Evolutionary conservation across 2,329 filamentous ascomycete species (phyloP), one percentile per base, ranked within the genome.

Genomic region (Pezicula radicicola): DNA sequence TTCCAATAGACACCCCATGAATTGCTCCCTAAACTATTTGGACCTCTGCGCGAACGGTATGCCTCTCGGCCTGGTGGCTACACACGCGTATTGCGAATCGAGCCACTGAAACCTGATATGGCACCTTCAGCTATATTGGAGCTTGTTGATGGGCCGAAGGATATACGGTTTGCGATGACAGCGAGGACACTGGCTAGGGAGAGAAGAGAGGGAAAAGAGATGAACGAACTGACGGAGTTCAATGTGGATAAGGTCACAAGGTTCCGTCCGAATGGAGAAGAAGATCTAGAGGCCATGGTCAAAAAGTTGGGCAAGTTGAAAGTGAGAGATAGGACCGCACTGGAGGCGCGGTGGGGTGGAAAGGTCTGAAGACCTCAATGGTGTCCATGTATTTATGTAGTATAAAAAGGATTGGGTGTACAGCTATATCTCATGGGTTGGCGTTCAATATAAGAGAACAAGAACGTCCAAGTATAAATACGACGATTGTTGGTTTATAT

Each of bases 91-190:
- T 83, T 97, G 45, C 89, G 91, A 61, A 91, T 95, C 59, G 93
- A 97, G 72, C 89, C 94, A 52, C 82, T 88, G 64, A 91, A 93
- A 65, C 78, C 78, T 68, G 93, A 97, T 70, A 91, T 97, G 74
- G 93, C 89, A 8, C 83, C 86, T 57, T 92, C 88, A 33, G 93
- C 94, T 19, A 92, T 99, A 58, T 85, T 99, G 45, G 91, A 97
- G 73, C 82, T 99, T 30, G 92, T 99, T 55, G 94, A 99, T 71
- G 92, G 93, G 35, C 91, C 91, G 33, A 88, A 87, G 68, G 94
- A 99, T 72, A 89, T 96, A 76, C 88, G 92, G 33, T 97, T 97
- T 73, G 90, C 91, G 64, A 85, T 97, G 81, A 96, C 92, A 3
- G 94, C 94, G 25, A 88, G 88, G 62, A 86, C 90, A 0, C 78